Evolutionary conservation across 1,139 yeast species (phyloP), one percentile per base, ranked within the genome.

Genomic region (Hemisphaericaspora subhashii): DNA sequence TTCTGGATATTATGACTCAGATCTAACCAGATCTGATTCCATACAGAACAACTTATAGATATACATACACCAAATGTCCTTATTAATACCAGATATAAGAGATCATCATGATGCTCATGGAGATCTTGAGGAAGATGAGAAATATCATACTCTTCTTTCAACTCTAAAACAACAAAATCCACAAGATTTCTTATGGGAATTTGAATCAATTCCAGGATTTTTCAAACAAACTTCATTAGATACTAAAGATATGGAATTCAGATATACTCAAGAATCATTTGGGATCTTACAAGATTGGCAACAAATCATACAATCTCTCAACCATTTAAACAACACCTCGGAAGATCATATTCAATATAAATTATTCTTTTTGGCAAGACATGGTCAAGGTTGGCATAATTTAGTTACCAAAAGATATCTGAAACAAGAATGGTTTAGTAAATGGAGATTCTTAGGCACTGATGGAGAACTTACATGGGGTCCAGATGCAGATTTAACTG

Each of bases 361-460:
- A 54, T 54, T 84, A 31, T 47, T 84, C 5, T 72, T 80, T 38
- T 63, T 83, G 37, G 89, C 86, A 1, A 68, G 95, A 43, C 94
- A 86, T 52, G 94, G 94, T 6, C 86, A 85, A 58, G 94, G 94
- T 0, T 78, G 68, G 59, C 92, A 85, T 53, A 86, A 86, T 49
- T 63, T 73, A 16, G 86, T 83, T 2, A 75, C 77, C 34, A 64
- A 63, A 20, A 72, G 74, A 44, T 82, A 81, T 54, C 84, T 88
- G 11, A 58, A 68, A 27, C 60, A 68, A 11, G 75, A 59, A 16
- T 84, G 90, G 90, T 70, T 75, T 50, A 57, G 54, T 1, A 72
- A 80, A 45, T 83, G 85, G 83, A 67, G 84, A 16, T 67, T 65
- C 43, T 46, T 74, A 32, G 72, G 72, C 5, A 77, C 80, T 1